These are phyloP conservation scores for Cenococcum geophilum DNA, from an alignment of 495 filamentous ascomycete genomes.

Conservation along the genomic window DNA sequence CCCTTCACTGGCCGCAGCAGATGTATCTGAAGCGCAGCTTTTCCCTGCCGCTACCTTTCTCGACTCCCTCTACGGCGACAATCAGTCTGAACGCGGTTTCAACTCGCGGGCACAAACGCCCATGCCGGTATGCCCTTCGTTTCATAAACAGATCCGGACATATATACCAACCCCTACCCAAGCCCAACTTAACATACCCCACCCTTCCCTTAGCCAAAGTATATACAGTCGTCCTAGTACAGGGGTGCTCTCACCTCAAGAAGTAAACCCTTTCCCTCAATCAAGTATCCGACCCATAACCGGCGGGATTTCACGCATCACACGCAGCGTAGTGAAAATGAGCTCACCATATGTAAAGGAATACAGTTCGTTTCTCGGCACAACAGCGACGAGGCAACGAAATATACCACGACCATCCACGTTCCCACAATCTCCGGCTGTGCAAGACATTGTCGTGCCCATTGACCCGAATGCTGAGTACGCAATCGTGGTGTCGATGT, in stretches of 20 bases:
- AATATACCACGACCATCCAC: slow-evolving; percentile 47
- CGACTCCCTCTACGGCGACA: slow-evolving; percentile 69
- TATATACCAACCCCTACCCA: neutral
- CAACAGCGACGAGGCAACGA: slow-evolving; percentile 22
- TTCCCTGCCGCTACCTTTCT: slow-evolving; percentile 70
- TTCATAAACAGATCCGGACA: neutral
- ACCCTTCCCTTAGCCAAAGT: slow-evolving; percentile 13
- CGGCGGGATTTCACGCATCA: slow-evolving; percentile 26
- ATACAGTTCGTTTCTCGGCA: slow-evolving; percentile 34
- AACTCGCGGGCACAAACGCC: slow-evolving; percentile 74
- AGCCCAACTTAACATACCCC: neutral
- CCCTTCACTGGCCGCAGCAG: slow-evolving; percentile 64
- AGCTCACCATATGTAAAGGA: slow-evolving; percentile 45
- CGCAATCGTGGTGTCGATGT: slow-evolving; percentile 89
- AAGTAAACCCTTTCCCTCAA: slow-evolving; percentile 13
- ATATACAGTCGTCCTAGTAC: neutral
- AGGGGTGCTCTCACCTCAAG: neutral
- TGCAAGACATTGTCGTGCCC: slow-evolving; percentile 59
- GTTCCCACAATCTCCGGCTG: slow-evolving; percentile 66
- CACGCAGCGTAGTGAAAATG: slow-evolving; percentile 37
- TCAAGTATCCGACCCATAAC: slow-evolving; percentile 28
- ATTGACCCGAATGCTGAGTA: slow-evolving; percentile 73
- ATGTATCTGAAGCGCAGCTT: slow-evolving; percentile 79
- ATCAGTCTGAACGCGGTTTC: slow-evolving; percentile 49
- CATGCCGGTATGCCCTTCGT: slow-evolving; percentile 57